Evolutionary conservation across 192 early-diverging fungal species (phyloP).

Genomic region (Coemansia sp.): DNA sequence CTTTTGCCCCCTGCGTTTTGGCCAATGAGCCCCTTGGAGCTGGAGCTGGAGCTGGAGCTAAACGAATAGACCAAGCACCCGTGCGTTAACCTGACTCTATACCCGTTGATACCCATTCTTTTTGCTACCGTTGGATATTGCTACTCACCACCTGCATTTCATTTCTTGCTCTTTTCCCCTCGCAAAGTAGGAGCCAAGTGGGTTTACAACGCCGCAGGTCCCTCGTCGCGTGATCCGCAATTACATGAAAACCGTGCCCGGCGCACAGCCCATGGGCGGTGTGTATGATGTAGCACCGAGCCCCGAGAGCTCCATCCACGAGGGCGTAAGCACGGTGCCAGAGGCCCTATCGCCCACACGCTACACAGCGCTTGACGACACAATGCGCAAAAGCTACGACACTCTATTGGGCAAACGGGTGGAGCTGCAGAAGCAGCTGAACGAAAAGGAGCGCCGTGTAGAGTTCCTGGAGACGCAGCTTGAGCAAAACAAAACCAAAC

Average conservation of each 20-base stretch:
- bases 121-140: neutral
- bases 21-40: too few species aligned
- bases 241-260: constrained; percentile 6
- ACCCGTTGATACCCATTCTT: neutral
- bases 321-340: neutral
- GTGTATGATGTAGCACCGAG: neutral
- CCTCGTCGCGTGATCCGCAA: constrained; percentile 26
- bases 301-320: constrained; percentile 27
- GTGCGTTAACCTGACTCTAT: too few species aligned
- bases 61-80: too few species aligned
- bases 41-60: too few species aligned
- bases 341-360: constrained; percentile 21
- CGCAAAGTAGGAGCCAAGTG: constrained; percentile 23
- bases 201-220: constrained; percentile 35
- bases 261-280: constrained; percentile 1
- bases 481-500: constrained; percentile 19
- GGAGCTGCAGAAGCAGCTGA: constrained; percentile 26
- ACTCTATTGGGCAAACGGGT: constrained; percentile 21
- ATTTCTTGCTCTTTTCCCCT: neutral
- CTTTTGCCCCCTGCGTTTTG: neutral
- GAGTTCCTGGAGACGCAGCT: constrained; percentile 28
- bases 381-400: constrained; percentile 8
- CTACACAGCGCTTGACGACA: constrained; percentile 10
- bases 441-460: constrained; percentile 23
- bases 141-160: neutral